Evolutionary conservation across 495 filamentous ascomycete species (phyloP).

Genomic region (Penicillium turbatum): DNA sequence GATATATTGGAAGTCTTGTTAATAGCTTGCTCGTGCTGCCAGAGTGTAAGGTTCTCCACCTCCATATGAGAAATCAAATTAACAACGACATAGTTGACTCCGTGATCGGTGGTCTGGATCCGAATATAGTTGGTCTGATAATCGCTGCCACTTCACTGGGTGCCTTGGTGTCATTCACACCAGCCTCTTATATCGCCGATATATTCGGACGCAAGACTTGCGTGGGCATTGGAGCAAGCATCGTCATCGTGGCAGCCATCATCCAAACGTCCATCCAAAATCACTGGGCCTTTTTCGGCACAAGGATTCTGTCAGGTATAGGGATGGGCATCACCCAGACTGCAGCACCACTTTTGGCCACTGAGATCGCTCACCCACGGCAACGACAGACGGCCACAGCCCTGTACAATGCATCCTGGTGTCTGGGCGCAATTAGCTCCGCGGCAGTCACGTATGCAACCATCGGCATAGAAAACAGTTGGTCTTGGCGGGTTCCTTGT

Average conservation of each 20-base stretch:
- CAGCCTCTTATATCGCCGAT: constrained; percentile 24
- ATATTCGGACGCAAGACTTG: constrained; percentile 18
- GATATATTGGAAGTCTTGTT: constrained; percentile 26
- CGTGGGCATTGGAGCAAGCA: constrained; percentile 12
- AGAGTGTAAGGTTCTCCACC: constrained; percentile 16
- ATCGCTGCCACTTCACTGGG: constrained; percentile 25
- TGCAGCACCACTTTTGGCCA: constrained; percentile 21
- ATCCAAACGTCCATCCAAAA: constrained; percentile 10
- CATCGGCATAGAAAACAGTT: constrained; percentile 11
- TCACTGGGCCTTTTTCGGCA: constrained; percentile 25
- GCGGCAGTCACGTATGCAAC: constrained; percentile 19
- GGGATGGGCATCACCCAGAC: constrained; percentile 23
- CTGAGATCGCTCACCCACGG: constrained; percentile 24
- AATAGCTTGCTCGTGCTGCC: constrained; percentile 26
- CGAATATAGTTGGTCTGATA: constrained; percentile 23
- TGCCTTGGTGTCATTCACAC: constrained; percentile 20
- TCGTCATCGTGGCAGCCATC: constrained; percentile 17
- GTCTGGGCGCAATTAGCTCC: constrained; percentile 18
- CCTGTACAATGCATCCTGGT: constrained; percentile 23
- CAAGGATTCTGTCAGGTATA: constrained; percentile 17
- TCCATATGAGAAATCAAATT: background rate
- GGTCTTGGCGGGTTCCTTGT: constrained; percentile 25
- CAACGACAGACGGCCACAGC: constrained; percentile 27
- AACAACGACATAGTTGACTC: constrained; percentile 9
- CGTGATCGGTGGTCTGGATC: constrained; percentile 17